Percentiles rank a stretch among this genome's conserved stretches.
Evolutionary conservation across 2,329 filamentous ascomycete species (phyloP).

Genomic region (Colletotrichum chrysophilum): DNA sequence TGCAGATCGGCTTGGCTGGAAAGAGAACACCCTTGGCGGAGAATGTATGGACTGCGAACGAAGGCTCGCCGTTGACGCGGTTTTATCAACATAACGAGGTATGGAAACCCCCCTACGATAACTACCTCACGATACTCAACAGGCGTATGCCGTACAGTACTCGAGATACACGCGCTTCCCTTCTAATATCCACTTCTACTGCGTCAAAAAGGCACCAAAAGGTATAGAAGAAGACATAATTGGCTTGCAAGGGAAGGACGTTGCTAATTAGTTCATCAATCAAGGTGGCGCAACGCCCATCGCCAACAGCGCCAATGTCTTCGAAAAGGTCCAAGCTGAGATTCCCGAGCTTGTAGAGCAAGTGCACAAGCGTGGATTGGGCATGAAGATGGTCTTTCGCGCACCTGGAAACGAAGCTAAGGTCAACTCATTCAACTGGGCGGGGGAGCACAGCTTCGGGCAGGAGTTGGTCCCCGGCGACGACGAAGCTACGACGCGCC

Average conservation of each 20-base stretch:
- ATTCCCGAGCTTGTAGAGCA: constrained; percentile 23
- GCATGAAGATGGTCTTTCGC: constrained; percentile 26
- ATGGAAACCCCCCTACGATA: not conserved
- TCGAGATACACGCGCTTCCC: constrained; percentile 23
- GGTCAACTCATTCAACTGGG: constrained; percentile 24
- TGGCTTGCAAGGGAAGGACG: not conserved
- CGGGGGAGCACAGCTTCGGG: constrained; percentile 28
- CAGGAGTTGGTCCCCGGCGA: constrained; percentile 29
- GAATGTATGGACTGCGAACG: constrained; percentile 25
- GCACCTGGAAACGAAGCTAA: constrained; percentile 22
- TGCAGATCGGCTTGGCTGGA: constrained; percentile 24
- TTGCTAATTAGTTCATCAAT: not conserved
- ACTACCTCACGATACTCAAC: not conserved
- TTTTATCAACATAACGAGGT: constrained; percentile 27
- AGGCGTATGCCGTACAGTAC: not conserved
- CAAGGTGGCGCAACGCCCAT: constrained; percentile 21
- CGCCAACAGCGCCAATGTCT: constrained; percentile 15
- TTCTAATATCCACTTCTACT: constrained; percentile 23
- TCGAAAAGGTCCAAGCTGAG: constrained; percentile 11
- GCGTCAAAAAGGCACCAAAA: constrained; percentile 17
- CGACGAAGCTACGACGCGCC: not conserved
- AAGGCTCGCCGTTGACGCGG: constrained; percentile 22
- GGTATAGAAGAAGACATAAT: not conserved
- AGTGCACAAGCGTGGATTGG: constrained; percentile 17
- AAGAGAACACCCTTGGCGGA: constrained; percentile 20